Conservation (phyloP, 2,329 filamentous ascomycete species). For the Colletotrichum lentis region DNA sequence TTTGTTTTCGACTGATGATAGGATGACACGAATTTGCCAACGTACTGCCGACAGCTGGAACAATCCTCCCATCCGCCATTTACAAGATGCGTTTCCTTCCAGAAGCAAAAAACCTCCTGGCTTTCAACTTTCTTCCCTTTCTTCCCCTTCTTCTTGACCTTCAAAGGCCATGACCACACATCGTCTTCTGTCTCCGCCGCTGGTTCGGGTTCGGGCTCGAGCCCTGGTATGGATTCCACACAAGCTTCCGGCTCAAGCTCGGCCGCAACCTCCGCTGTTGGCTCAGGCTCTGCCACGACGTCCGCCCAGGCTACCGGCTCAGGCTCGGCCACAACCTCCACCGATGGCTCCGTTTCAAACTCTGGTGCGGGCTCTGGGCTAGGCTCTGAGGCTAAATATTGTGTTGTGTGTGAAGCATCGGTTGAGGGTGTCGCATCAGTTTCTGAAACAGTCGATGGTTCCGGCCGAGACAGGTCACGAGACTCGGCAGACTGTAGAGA, state of each 20-base stretch:
- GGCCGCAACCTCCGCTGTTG: not conserved
- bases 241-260: not conserved
- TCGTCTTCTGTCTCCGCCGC: not conserved
- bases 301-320: not conserved
- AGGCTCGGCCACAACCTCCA: not conserved
- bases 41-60: slow-evolving; percentile 8
- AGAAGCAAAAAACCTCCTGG: not conserved
- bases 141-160: slow-evolving; percentile 12
- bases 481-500: not conserved
- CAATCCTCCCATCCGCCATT: slow-evolving; percentile 14
- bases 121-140: not conserved
- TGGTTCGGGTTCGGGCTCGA: not conserved
- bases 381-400: too few relatives aligned
- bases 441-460: not conserved
- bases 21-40: not conserved
- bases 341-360: not conserved
- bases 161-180: not conserved
- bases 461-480: not conserved
- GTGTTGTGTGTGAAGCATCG: not conserved
- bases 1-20: slow-evolving; percentile 41
- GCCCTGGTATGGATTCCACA: not conserved
- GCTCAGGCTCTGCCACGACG: not conserved
- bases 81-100: not conserved
- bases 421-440: not conserved
- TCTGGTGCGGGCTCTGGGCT: not conserved